Conservation (phyloP, 192 early-diverging fungal species). For the Chytriomyces sp. region DNA sequence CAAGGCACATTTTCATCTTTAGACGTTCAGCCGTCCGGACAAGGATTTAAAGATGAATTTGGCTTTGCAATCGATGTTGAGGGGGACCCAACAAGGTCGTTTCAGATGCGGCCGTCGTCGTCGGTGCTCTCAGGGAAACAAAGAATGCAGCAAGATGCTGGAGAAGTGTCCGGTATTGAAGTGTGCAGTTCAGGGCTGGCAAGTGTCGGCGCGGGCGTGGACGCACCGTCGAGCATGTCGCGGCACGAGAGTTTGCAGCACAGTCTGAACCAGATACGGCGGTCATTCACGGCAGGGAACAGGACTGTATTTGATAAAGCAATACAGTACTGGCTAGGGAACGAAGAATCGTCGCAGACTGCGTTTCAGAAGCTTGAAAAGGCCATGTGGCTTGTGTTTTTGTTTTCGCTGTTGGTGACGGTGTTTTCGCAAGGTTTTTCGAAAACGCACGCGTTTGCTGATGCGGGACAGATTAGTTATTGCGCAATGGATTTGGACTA, state of each 20-base stretch:
- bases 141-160: neutral
- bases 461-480: neutral
- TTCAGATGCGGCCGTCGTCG: neutral
- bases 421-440: neutral
- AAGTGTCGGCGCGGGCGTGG: neutral
- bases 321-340: neutral
- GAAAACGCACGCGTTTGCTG: neutral
- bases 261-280: neutral
- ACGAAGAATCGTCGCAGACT: neutral
- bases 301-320: neutral
- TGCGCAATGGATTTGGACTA: neutral
- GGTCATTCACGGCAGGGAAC: neutral
- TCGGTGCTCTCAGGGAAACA: neutral
- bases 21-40: neutral
- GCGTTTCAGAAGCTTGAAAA: neutral
- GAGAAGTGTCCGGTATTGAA: neutral
- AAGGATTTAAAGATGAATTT: neutral
- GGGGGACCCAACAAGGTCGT: neutral
- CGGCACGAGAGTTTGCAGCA: neutral
- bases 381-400: neutral
- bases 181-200: neutral
- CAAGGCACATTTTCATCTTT: neutral
- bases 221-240: neutral
- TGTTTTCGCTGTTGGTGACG: neutral
- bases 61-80: neutral